Conservation (phyloP, 73 alveolate genomes). For the Paramecium caudatum region DNA sequence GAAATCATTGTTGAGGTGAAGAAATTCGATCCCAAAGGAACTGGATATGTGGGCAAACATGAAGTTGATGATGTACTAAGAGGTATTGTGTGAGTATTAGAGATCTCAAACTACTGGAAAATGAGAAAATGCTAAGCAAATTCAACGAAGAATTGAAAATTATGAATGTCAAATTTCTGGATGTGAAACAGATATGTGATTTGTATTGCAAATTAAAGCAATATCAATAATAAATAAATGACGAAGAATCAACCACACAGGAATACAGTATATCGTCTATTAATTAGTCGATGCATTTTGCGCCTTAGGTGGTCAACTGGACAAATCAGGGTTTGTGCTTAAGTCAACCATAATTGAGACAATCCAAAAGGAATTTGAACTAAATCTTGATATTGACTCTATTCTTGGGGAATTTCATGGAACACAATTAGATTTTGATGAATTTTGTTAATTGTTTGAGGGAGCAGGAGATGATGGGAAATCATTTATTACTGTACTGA, state of each 20-base stretch:
- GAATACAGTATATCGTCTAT: conserved; percentile 46
- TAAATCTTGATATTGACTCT: conserved; percentile 83
- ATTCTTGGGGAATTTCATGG: conserved; percentile 81
- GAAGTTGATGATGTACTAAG: conserved; percentile 64
- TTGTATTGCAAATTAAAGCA: conserved; percentile 40
- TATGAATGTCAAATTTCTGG: conserved; percentile 38
- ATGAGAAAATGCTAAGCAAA: conserved; percentile 16
- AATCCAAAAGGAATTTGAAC: conserved; percentile 79
- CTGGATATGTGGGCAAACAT: conserved; percentile 43
- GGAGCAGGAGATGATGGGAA: conserved; percentile 69
- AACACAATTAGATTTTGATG: conserved; percentile 41
- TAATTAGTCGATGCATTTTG: conserved; percentile 82
- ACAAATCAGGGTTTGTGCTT: conserved; percentile 78
- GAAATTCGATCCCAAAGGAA: conserved; percentile 46
- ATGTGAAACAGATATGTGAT: conserved; percentile 39
- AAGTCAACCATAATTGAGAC: conserved; percentile 76
- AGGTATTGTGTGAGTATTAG: conserved; percentile 1
- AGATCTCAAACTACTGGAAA: conserved; percentile 45
- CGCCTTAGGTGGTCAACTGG: conserved; percentile 84
- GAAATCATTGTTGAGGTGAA: not conserved
- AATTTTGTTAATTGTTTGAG: conserved; percentile 51
- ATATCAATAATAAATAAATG: not conserved
- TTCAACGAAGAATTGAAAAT: conserved; percentile 59
- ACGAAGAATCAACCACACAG: conserved; percentile 55
- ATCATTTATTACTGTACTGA: conserved; percentile 67